A percentile compares a stretch with the other conserved stretches of the same genome.
These are phyloP conservation scores for Geotrichum ghanense DNA, from an alignment of 805 yeast species.

Conservation along the genomic window DNA sequence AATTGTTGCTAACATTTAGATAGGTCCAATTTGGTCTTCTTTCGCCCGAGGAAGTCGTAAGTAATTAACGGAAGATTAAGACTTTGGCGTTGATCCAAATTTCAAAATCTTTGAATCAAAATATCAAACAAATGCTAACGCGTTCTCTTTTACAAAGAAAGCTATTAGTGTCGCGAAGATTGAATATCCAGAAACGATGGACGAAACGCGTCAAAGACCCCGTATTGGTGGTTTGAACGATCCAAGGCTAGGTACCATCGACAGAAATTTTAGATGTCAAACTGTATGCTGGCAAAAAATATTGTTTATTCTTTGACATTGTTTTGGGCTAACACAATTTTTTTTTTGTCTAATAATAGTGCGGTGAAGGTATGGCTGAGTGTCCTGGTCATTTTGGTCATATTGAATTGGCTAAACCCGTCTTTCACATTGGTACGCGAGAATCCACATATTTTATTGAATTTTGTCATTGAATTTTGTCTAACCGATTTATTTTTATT, in stretches of 20 bases:
- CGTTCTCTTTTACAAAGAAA: conserved; percentile 33
- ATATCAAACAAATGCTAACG: not conserved
- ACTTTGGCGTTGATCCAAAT: not conserved
- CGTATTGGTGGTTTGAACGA: conserved; percentile 96
- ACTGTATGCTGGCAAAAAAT: conserved; percentile 40
- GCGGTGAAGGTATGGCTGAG: conserved; percentile 98
- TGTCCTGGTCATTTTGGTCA: conserved; percentile 99
- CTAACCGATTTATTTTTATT: not conserved
- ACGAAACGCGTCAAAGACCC: conserved; percentile 87
- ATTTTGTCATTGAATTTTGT: no score
- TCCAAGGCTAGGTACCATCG: conserved; percentile 94
- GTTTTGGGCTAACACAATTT: not conserved
- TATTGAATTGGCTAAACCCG: conserved; percentile 96
- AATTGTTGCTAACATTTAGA: conserved; percentile 1
- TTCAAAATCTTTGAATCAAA: conserved; percentile 6
- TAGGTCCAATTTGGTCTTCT: conserved; percentile 92
- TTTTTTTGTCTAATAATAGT: conserved; percentile 23
- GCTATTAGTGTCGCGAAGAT: conserved; percentile 97
- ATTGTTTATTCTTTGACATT: no score
- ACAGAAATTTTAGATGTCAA: conserved; percentile 94
- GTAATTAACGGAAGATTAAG: no score
- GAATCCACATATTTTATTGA: no score
- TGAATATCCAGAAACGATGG: conserved; percentile 99
- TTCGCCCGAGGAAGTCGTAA: conserved; percentile 85
- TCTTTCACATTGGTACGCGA: conserved; percentile 74